Evolutionary conservation across 257 asterid species (phyloP), one percentile per base, ranked within the genome.

Genomic region (Nicotiana paniculata): DNA sequence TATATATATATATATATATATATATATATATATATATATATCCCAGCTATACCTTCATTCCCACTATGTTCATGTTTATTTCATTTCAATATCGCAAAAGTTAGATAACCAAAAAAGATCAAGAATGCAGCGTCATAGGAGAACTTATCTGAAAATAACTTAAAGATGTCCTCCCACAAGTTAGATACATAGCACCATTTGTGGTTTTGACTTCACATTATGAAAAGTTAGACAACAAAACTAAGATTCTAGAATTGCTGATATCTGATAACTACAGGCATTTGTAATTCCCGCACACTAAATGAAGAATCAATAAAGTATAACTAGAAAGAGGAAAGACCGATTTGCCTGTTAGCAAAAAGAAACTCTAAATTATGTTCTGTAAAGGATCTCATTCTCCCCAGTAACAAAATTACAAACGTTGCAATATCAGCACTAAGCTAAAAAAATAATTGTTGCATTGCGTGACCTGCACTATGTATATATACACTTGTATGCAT

Each of bases 401-500:
- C 80, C 16, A 51, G 46, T 53, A 51, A 28, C 26, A 17, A 51
- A 28, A 75, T 4, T 51, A 75, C 79, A 74, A 48, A 48, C 24
- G 1, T 48, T 21, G 62, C 28, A 48, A 74, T 11, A 74, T 5
- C 79, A 74, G 79, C 43, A 39, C 37, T 48, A 48, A 26, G 26
- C 79, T 48, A 18, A 26, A 72, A 74, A 53, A 21, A 24, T 7
- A 48, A 48, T 74, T 24, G 79, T 74, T 46, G 79, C 61, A 48
- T 74, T 46, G 79, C 39, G 8, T 17, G 4, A 59, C 62, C 26
- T 26, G 26, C 37, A 5, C 62, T 24, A n/a, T 74, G 26, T 48
- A 48, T 74, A 48, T 74, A 74, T 74, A 74, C 79, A 74, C 79
- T 72, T 9, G 80, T 51, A 75, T 48, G 80, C 63, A 51, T 75